Percentiles rank a stretch among this genome's conserved stretches.
Conservation (phyloP, 2,329 filamentous ascomycete species). For the Cladophialophora yegresii region DNA sequence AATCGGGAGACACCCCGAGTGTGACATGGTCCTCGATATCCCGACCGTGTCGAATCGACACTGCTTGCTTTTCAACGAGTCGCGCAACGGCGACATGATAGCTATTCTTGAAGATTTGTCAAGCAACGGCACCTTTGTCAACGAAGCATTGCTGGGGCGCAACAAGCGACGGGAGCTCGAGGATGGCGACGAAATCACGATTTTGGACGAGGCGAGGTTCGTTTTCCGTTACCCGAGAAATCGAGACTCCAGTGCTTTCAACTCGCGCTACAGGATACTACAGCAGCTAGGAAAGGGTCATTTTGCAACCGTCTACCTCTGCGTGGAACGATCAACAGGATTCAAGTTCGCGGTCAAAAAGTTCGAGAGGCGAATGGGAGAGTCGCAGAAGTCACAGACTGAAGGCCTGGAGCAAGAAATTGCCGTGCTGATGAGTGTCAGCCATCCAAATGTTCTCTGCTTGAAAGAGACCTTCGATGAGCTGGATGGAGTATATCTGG, state of each 20-base stretch:
- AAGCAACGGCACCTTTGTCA: constrained; percentile 94
- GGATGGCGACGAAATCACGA: constrained; percentile 86
- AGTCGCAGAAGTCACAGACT: constrained; percentile 78
- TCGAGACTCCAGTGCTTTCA: constrained; percentile 72
- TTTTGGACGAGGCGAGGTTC: constrained; percentile 82
- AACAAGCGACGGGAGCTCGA: constrained; percentile 88
- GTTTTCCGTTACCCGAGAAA: constrained; percentile 86
- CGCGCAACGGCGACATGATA: constrained; percentile 57
- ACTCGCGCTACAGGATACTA: constrained; percentile 80
- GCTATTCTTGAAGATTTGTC: constrained; percentile 91
- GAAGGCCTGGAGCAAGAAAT: constrained; percentile 94
- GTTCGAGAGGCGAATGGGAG: constrained; percentile 81
- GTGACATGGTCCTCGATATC: constrained; percentile 74
- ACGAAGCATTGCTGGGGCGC: constrained; percentile 84
- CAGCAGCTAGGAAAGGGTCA: constrained; percentile 91
- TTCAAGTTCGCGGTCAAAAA: constrained; percentile 88
- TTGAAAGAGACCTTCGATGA: constrained; percentile 96
- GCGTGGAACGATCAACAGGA: constrained; percentile 81
- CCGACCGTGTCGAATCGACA: constrained; percentile 81
- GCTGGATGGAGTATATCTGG: constrained; percentile 82
- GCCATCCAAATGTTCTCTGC: constrained; percentile 88
- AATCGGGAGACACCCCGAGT: constrained; percentile 90
- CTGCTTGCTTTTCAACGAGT: constrained; percentile 59
- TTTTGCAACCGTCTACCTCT: constrained; percentile 90
- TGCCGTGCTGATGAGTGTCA: constrained; percentile 94